These are phyloP conservation scores for Arctium minus DNA, from an alignment of 129 eudicot species.

Conservation along the genomic window DNA sequence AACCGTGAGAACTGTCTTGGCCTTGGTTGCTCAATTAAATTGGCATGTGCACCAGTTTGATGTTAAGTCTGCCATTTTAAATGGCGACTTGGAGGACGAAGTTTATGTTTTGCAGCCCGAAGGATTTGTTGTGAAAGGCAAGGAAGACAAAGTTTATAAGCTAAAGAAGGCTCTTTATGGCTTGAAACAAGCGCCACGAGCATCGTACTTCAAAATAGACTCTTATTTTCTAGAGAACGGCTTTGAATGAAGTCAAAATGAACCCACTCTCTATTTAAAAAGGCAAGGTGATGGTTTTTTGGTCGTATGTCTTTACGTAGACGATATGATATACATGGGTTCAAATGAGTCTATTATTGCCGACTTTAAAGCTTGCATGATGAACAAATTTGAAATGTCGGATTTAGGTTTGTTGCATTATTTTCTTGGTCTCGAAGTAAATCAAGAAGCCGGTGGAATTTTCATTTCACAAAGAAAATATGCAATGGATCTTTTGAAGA, in stretches of 20 bases:
- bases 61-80: slow-evolving; percentile 12
- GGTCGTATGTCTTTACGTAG: slow-evolving; percentile 15
- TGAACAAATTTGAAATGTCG: slow-evolving; percentile 16
- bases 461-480: neutral
- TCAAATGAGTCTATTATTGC: slow-evolving; percentile 7
- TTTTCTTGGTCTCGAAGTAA: slow-evolving; percentile 22
- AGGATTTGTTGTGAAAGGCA: slow-evolving; percentile 9
- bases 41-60: neutral
- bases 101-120: neutral
- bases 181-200: neutral
- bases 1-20: neutral
- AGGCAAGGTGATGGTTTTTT: slow-evolving; percentile 1
- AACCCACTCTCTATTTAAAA: slow-evolving; percentile 14
- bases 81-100: neutral
- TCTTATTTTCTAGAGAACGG: slow-evolving; percentile 3
- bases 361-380: slow-evolving; percentile 16
- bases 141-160: neutral
- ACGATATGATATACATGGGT: slow-evolving; percentile 29
- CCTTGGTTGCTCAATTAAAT: neutral
- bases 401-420: slow-evolving; percentile 21
- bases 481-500: neutral
- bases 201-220: slow-evolving; percentile 16
- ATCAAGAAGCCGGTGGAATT: neutral
- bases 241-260: slow-evolving; percentile 17
- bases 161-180: slow-evolving; percentile 2